Evolutionary conservation across 768 basidiomycete species (phyloP).

Genomic region (Leccinellum rugosiceps): DNA sequence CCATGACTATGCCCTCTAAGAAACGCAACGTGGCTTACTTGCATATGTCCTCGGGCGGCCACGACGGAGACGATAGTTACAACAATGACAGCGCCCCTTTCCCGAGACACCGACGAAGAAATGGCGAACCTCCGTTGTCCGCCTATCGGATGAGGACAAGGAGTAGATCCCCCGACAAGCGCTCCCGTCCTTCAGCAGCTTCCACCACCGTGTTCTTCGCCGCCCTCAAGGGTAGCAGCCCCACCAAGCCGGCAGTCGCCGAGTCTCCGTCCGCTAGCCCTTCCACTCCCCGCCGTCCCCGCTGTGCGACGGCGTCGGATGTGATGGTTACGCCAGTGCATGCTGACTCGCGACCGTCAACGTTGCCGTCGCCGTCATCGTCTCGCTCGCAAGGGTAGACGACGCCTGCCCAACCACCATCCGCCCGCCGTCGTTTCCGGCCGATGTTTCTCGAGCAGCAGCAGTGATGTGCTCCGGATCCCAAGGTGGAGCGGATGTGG

Average conservation of each 20-base stretch:
- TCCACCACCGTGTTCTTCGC: conserved; percentile 17
- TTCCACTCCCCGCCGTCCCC: conserved; percentile 24
- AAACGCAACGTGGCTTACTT: conserved; percentile 33
- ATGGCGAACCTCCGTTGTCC: conserved; percentile 11
- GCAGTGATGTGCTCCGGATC: conserved; percentile 33
- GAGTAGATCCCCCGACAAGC: conserved; percentile 11
- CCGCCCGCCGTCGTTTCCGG: conserved; percentile 7
- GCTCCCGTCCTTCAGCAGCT: neutral
- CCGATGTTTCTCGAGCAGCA: conserved; percentile 44
- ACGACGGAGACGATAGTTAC: conserved; percentile 11
- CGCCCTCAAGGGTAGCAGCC: conserved; percentile 10
- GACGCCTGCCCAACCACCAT: conserved; percentile 5
- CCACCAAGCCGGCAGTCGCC: neutral
- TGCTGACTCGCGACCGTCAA: conserved; percentile 24
- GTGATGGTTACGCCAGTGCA: conserved; percentile 5
- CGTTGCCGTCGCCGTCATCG: conserved; percentile 1
- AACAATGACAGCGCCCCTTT: conserved; percentile 14
- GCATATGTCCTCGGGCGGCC: conserved; percentile 4
- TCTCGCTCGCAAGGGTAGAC: conserved; percentile 11
- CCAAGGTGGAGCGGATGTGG: conserved; percentile 29
- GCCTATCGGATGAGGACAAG: conserved; percentile 13
- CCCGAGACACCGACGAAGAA: conserved; percentile 45
- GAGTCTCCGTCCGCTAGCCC: conserved; percentile 11
- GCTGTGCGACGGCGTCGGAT: neutral
- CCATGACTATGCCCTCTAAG: conserved; percentile 18